Base-by-base conservation (phyloP, 495 filamentous ascomycete species). In the Podospora conica region DNA sequence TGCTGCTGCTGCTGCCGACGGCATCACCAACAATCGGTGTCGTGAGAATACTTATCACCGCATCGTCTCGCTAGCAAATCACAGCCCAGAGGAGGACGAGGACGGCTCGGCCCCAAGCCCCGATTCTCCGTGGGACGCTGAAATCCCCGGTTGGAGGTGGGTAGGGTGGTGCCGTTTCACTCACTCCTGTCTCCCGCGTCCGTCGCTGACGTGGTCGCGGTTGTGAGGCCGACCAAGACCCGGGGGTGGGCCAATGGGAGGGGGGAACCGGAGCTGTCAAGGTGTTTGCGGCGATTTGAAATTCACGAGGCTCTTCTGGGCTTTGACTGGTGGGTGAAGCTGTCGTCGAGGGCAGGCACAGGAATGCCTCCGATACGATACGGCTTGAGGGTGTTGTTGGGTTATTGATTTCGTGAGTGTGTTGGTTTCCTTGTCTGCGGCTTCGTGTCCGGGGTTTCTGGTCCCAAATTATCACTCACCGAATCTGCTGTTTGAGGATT, bases 161-260 rank as follows among this genome's bases (percentile, higher is more conserved):
- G n/a, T n/a, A 29, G 53, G 27, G 33, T 27, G 57, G 56, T n/a
- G 65, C 61, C 59, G 60, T 61, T 59, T 20, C 40, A 31, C 25
- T 20, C 40, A 31, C 25, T 65, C 58, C 55, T 48, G 40, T 48
- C 40, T 48, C 15, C 40, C 40, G 40, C 40, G 29, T 31, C 65
- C 22, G 23, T 53, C 66, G 23, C 29, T 68, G 68, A 70, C 68
- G 68, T 70, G 68, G 68, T 68, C 68, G 20, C 55, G 25, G 25
- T 58, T 59, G 48, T 61, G 53, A 65, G 65, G 68, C 27, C 68
- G 40, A 27, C 22, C 27, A 54, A 60, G 55, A n/a, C 21, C 24
- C 21, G 3, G 53, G 23, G 5, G 3, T 10, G 25, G 53, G 24
- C 68, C 68, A 68, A 70, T 67, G 29, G 65, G 55, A 31, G 7